Evolutionary conservation across 495 filamentous ascomycete genomes (phyloP), one percentile per base, ranked within the genome.

Genomic region (Xylaria curta): DNA sequence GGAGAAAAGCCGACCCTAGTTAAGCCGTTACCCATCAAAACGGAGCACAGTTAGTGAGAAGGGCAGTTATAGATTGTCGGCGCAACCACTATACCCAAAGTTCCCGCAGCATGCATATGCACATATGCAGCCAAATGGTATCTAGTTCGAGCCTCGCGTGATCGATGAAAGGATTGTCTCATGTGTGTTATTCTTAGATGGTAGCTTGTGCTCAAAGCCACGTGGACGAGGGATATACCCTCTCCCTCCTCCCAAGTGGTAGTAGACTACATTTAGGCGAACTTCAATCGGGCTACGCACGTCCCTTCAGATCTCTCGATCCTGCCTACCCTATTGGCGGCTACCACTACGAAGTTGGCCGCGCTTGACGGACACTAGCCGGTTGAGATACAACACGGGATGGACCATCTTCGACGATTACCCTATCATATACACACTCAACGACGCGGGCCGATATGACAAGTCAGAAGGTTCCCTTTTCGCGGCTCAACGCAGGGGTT

Each of bases 401-500:
- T 19, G 58, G 44, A 7, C 31, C 17, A 70, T 51, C n/a, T 53
- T 54, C 12, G 36, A 53, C 44, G 17, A n/a, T 49, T 17, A 17
- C 10, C 40, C 46, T 62, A 19, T 17, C 38, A 47, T 33, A 59
- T n/a, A 15, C 26, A 38, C n/a, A 54, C 31, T 49, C 42, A 49
- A 33, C 38, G 17, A 47, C 10, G 4, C 61, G 40, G 61, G 63
- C 46, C 64, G 31, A 66, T 38, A 26, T 26, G 47, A 54, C 46
- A 38, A 54, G 31, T 54, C 46, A 42, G 28, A 58, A 33, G 8
- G 10, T 59, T 46, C 40, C 53, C 33, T 59, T 56, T 21, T 38
- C 31, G 58, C 31, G 56, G 67, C 68, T 70, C 44, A 46, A 62
- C 46, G 68, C 68, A 70, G 68, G 68, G 58, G 58, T 70, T 70